Base-by-base conservation (phyloP, 192 early-diverging fungal species). In the Chytriomyces sp. region DNA sequence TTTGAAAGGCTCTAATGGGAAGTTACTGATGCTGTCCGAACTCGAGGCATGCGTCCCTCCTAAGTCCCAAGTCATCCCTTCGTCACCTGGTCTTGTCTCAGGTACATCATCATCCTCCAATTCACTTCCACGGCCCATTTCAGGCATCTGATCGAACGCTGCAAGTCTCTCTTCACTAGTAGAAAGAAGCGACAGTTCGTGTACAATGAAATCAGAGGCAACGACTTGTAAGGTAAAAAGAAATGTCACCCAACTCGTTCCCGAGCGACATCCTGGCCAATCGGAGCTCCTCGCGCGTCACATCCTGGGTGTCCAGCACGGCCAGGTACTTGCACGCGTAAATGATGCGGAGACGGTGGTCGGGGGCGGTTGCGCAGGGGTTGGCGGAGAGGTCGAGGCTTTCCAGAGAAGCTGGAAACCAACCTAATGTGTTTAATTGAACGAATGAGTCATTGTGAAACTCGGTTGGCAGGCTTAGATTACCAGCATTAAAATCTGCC, bases 1-100 rank as follows among this genome's bases (percentile, higher is more conserved):
- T n/a, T 52, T 68, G 33, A 68, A 68, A 12, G 65, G 65, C 17
- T 68, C 49, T 52, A 68, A 38, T 7, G 19, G n/a, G n/a, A 55
- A n/a, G n/a, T n/a, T n/a, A n/a, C n/a, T n/a, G n/a, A n/a, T n/a
- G n/a, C n/a, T n/a, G n/a, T n/a, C n/a, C n/a, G n/a, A n/a, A n/a
- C n/a, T n/a, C n/a, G n/a, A n/a, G n/a, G n/a, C n/a, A n/a, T n/a
- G 12, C 59, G 4, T 10, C 17, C 25, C 19, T 37, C 3, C 7
- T 17, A 2, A 37, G 32, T 10, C 38, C 36, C 12, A 17, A 17
- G 26, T 36, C 38, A 8, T 36, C 25, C 0, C 12, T 36, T 61
- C 10, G 14, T 34, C 17, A 2, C 12, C 38, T 25, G 2, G 19
- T 22, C 30, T 55, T 19, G 26, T 68, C 65, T 44, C 3, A n/a